A percentile compares a stretch with the other conserved stretches of the same genome.
phyloP scores from a whole-genome alignment of 2,329 filamentous ascomycete species.

The Fusarium tanahbumbuense region DNA sequence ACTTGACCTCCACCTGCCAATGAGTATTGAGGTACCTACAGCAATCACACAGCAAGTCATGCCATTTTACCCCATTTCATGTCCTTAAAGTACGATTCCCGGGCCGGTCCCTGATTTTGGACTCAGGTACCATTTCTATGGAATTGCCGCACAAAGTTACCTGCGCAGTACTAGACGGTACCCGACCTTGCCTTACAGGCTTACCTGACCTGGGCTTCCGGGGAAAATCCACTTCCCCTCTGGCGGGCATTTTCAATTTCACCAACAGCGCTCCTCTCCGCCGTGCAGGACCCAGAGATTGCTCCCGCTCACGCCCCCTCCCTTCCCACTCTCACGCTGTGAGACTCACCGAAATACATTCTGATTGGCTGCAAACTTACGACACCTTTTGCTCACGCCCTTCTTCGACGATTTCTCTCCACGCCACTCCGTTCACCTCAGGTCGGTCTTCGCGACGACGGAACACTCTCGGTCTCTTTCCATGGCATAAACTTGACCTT shows the following conservation, averaged over 20 bases:
- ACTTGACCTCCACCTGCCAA: constrained; percentile 23
- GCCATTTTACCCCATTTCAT: constrained; percentile 34
- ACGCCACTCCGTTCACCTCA: constrained; percentile 35
- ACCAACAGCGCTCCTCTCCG: constrained; percentile 35
- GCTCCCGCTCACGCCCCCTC: constrained; percentile 33
- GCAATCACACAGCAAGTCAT: constrained; percentile 20
- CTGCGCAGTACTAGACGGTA: background rate
- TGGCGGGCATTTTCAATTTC: constrained; percentile 26
- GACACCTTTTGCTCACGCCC: constrained; percentile 23
- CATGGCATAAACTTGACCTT: constrained; percentile 34
- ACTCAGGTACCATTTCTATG: constrained; percentile 20
- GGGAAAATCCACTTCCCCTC: constrained; percentile 41
- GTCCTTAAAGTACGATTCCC: constrained; percentile 25
- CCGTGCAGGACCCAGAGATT: constrained; percentile 16
- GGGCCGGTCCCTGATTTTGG: constrained; percentile 31
- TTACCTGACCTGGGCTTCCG: constrained; percentile 10
- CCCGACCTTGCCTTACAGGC: background rate
- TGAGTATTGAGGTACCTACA: constrained; percentile 8
- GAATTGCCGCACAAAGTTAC: constrained; percentile 23
- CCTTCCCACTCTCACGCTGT: constrained; percentile 17
- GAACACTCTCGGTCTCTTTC: constrained; percentile 42
- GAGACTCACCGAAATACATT: constrained; percentile 2
- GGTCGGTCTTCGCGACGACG: constrained; percentile 38
- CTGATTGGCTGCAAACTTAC: constrained; percentile 9
- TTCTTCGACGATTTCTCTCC: constrained; percentile 17